phyloP scores from a whole-genome alignment of 2,329 filamentous ascomycete species.

The Alternaria panax region DNA sequence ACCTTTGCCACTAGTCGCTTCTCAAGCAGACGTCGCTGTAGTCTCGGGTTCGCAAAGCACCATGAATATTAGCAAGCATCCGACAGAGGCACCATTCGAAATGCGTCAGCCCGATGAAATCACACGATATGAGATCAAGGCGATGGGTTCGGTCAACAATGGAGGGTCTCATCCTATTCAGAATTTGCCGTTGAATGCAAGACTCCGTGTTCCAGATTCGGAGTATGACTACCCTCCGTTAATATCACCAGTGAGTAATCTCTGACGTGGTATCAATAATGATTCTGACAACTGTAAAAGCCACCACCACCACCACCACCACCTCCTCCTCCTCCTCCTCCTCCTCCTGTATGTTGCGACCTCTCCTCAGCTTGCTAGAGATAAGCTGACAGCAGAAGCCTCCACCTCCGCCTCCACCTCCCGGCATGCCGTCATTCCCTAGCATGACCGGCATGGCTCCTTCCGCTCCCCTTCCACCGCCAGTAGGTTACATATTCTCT shows the following conservation, averaged over 20 bases:
- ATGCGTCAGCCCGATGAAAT: neutral
- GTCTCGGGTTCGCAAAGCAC: neutral
- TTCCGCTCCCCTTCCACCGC: constrained; percentile 18
- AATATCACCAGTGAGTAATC: neutral
- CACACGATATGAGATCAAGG: neutral
- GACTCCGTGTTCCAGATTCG: neutral
- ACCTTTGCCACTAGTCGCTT: neutral
- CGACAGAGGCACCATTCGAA: neutral
- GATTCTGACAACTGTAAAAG: neutral
- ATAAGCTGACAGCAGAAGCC: neutral
- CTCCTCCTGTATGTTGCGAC: constrained; percentile 1
- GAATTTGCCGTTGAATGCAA: neutral
- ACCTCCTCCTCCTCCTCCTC: too few relatives aligned
- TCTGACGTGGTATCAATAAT: neutral
- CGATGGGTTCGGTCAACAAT: too few relatives aligned
- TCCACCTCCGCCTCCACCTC: neutral
- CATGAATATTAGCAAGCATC: neutral
- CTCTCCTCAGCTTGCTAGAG: neutral
- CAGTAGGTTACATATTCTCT: neutral
- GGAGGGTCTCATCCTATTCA: fast-evolving
- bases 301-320: too few relatives aligned
- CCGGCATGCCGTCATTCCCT: neutral
- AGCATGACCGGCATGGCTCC: neutral
- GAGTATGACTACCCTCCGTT: neutral
- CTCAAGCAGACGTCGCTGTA: neutral